Conservation (phyloP, 2,329 filamentous ascomycete species). For the Paramyrothecium roridum region DNA sequence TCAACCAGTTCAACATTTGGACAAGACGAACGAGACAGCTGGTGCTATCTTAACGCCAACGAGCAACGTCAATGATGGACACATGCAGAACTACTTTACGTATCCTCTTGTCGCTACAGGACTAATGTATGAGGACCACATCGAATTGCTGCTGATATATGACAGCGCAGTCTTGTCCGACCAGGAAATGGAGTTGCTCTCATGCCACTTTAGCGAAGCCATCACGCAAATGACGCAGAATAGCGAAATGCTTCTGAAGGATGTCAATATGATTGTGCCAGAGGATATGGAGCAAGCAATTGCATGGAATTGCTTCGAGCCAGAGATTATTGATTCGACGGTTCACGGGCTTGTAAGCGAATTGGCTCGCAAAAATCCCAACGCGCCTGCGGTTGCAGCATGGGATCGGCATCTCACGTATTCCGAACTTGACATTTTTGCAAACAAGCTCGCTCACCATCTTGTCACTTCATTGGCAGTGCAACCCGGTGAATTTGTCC, state of each 20-base stretch:
- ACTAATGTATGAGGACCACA: background rate
- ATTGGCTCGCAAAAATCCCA: background rate
- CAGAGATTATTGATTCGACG: background rate
- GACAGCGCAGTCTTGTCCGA: background rate
- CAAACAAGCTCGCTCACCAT: slow-evolving; percentile 31
- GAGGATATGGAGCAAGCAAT: background rate
- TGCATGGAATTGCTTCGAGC: background rate
- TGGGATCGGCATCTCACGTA: background rate
- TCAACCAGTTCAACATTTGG: background rate
- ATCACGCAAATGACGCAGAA: background rate
- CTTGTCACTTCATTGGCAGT: slow-evolving; percentile 10
- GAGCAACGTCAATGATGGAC: background rate
- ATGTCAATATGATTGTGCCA: background rate
- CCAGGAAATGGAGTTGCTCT: background rate
- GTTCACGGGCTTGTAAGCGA: background rate
- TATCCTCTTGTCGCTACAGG: background rate
- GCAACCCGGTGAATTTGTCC: slow-evolving; percentile 18
- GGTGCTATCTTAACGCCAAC: background rate
- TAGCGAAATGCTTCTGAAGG: background rate
- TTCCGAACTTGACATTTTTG: slow-evolving; percentile 8
- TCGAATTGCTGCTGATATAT: background rate
- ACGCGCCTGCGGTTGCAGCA: background rate
- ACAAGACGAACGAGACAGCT: background rate
- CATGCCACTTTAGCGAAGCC: background rate
- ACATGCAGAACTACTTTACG: background rate